These are phyloP conservation scores for Globisporangium parvum DNA, from an alignment of 352 stramenopile genomes.

Conservation along the genomic window DNA sequence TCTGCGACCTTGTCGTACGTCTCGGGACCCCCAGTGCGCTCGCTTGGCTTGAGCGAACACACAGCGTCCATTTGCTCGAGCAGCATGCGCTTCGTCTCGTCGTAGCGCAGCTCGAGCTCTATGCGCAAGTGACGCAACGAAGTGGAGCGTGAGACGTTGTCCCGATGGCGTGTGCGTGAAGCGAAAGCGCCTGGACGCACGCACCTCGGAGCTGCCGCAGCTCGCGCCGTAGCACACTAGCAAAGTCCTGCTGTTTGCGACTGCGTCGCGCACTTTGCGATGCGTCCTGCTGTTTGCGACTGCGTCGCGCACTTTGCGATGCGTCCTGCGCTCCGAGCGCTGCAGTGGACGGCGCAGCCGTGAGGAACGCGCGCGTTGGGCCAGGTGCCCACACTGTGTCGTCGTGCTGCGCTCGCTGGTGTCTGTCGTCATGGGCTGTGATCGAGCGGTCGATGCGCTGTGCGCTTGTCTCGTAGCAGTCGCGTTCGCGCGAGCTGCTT, in stretches of 20 bases:
- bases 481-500: background rate
- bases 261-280: no score
- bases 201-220: conserved; percentile 32
- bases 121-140: background rate
- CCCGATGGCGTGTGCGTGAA: background rate
- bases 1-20: conserved; percentile 57
- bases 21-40: conserved; percentile 32
- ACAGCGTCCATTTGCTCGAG: conserved; percentile 53
- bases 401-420: background rate
- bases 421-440: background rate
- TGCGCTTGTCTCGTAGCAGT: background rate
- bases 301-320: conserved; percentile 1
- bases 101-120: conserved; percentile 47
- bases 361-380: conserved; percentile 7
- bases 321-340: background rate
- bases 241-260: conserved; percentile 26
- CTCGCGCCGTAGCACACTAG: conserved; percentile 28
- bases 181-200: background rate
- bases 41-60: conserved; percentile 41
- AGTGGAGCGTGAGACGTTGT: background rate
- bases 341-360: conserved; percentile 1
- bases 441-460: background rate
- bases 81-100: conserved; percentile 47
- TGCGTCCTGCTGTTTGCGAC: conserved; percentile 18
- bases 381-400: background rate